These are phyloP conservation scores for Naumovozyma castellii DNA, from an alignment of 805 yeast genomes.

Conservation along the genomic window DNA sequence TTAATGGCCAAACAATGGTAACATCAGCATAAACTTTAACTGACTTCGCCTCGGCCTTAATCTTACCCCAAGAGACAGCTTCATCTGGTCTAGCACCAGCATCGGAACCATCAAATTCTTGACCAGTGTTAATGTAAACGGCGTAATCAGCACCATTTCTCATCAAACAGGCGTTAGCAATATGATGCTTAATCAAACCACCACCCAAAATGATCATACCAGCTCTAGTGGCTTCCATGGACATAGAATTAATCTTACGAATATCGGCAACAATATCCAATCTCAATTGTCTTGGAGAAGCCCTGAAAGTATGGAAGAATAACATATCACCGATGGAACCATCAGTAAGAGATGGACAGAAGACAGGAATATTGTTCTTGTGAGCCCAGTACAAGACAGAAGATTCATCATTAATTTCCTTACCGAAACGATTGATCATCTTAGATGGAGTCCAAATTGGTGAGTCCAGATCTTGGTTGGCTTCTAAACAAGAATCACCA, in stretches of 20 bases:
- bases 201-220: constrained; percentile 97
- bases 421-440: constrained; percentile 86
- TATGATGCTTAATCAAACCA: constrained; percentile 92
- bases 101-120: constrained; percentile 97
- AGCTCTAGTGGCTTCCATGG: constrained; percentile 89
- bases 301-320: constrained; percentile 93
- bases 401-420: constrained; percentile 87
- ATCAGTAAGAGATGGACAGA: constrained; percentile 96
- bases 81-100: constrained; percentile 99
- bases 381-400: constrained; percentile 97
- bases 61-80: constrained; percentile 98
- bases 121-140: constrained; percentile 94
- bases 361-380: constrained; percentile 89
- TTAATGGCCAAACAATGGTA: constrained; percentile 86
- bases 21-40: constrained; percentile 95
- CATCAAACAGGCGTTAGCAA: constrained; percentile 96
- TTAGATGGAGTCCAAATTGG: constrained; percentile 88
- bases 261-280: constrained; percentile 92
- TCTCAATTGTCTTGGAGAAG: constrained; percentile 82
- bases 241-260: constrained; percentile 79
- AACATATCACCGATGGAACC: constrained; percentile 99
- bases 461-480: constrained; percentile 36
- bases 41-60: constrained; percentile 83
- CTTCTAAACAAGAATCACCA: constrained; percentile 50
- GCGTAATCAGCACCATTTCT: constrained; percentile 99